Base-by-base conservation (phyloP, 2,329 filamentous ascomycete genomes). In the Clathrospora elynae region DNA sequence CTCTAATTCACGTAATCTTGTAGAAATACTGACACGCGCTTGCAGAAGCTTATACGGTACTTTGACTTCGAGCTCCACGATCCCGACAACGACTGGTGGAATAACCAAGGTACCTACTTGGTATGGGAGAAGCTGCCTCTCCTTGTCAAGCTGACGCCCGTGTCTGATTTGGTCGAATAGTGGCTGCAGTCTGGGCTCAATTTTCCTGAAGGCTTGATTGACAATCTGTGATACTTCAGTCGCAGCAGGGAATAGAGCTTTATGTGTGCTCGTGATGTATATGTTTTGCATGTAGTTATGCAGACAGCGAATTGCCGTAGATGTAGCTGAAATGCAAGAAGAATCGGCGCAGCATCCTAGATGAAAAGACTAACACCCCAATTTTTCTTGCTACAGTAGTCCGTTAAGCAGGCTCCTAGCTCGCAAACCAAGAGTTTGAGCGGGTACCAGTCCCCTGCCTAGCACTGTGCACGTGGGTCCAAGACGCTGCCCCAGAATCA, bases 91-190 rank as follows among this genome's bases (percentile, higher is more conserved):
- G 29, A 39, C 6, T 44, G 35, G 35, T 39, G 35, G 41, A 34
- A 23, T 3, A 23, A 29, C 7, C 35, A 44, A 23, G 41, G 41
- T 0, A 44, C 41, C 6, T 44, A 44, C 18, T 29, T 39, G 29
- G 35, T 44, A 14, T 44, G 41, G 41, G 29, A 44, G n/a, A 44
- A 39, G 18, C 6, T 39, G n/a, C 41, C 41, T 34, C 13, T 44
- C 11, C n/a, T 34, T 10, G 29, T 44, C 3, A 11, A 39, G 1
- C 9, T 39, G 9, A 39, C 29, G 9, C 41, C 41, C 6, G 35
- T 44, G 12, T 10, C 34, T 23, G 35, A 39, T 24, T 5, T 33
- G 6, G 1, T 5, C 6, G 34, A 19, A 16, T 38, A 38, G 1
- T 3, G 4, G 6, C n/a, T n/a, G n/a, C n/a, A n/a, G n/a, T n/a